Conservation (phyloP, 306 rosid species). For the Vigna hirtella region DNA sequence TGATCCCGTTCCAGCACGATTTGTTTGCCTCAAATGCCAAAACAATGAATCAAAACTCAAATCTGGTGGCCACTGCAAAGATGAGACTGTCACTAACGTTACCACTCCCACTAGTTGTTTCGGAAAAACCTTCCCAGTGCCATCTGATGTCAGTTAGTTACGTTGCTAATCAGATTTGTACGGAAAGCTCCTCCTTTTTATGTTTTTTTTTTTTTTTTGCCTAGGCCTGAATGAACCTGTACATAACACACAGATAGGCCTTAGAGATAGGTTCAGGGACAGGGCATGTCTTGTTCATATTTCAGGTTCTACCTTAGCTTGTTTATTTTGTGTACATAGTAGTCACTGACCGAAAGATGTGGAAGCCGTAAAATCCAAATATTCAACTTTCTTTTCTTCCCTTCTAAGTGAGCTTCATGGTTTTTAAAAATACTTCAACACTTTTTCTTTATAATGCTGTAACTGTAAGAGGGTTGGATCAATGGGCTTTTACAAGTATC, state of each 20-base stretch:
- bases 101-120: slow-evolving; percentile 47
- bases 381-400: slow-evolving; percentile 24
- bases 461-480: too few species aligned
- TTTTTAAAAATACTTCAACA: not conserved
- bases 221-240: slow-evolving; percentile 55
- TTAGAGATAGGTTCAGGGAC: slow-evolving; percentile 24
- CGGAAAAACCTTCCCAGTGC: slow-evolving; percentile 52
- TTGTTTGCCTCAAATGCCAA: slow-evolving; percentile 76
- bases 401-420: not conserved
- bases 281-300: slow-evolving; percentile 45
- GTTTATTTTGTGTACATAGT: slow-evolving; percentile 40
- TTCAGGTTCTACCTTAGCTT: slow-evolving; percentile 28
- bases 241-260: slow-evolving; percentile 50
- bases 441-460: too few species aligned
- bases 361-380: slow-evolving; percentile 2
- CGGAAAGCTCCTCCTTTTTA: slow-evolving; percentile 25
- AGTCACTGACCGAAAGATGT: slow-evolving; percentile 32
- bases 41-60: slow-evolving; percentile 43
- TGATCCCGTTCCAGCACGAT: slow-evolving; percentile 71
- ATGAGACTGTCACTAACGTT: slow-evolving; percentile 55
- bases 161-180: slow-evolving; percentile 30
- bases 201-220: slow-evolving; percentile 1
- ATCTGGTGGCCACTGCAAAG: slow-evolving; percentile 58
- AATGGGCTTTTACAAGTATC: too few species aligned
- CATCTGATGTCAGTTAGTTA: slow-evolving; percentile 54